phyloP scores from a whole-genome alignment of 495 filamentous ascomycete species.

The Neurospora sp. region DNA sequence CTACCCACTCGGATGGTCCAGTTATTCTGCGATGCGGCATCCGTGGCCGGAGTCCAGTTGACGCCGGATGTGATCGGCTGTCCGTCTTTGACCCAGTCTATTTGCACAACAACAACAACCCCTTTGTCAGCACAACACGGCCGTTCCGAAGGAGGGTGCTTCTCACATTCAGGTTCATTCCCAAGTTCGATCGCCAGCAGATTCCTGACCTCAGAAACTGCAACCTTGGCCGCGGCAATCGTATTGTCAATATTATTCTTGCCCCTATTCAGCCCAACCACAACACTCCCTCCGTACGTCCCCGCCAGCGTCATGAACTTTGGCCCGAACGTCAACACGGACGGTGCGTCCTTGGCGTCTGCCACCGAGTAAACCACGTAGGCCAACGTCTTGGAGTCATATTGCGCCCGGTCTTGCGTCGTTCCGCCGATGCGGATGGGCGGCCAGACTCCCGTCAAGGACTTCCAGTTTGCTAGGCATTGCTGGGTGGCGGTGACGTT shows the following conservation, averaged over 20 bases:
- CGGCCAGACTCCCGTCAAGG: slow-evolving; percentile 44
- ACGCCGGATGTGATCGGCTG: slow-evolving; percentile 43
- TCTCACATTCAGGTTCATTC: slow-evolving; percentile 52
- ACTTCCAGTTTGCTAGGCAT: slow-evolving; percentile 46
- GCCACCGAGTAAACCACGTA: slow-evolving; percentile 50
- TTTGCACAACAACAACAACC: neutral
- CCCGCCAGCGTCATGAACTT: slow-evolving; percentile 45
- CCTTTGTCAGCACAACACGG: neutral
- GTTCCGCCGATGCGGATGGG: slow-evolving; percentile 52
- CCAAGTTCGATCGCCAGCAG: slow-evolving; percentile 50
- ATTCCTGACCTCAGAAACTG: slow-evolving; percentile 35
- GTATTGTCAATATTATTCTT: slow-evolving; percentile 47
- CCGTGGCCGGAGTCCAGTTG: slow-evolving; percentile 43
- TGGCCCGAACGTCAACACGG: slow-evolving; percentile 45
- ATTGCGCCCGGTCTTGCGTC: slow-evolving; percentile 49
- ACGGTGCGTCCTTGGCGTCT: slow-evolving; percentile 41
- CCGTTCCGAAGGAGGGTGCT: neutral
- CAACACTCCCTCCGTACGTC: slow-evolving; percentile 41
- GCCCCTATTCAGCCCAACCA: slow-evolving; percentile 48
- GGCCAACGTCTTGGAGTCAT: slow-evolving; percentile 37
- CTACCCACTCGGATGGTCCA: slow-evolving; percentile 45
- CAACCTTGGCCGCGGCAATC: slow-evolving; percentile 42
- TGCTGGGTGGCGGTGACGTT: slow-evolving; percentile 44
- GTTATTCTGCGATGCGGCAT: slow-evolving; percentile 43
- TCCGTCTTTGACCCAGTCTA: slow-evolving; percentile 31